Conservation (phyloP, 2,329 filamentous ascomycete genomes). For the Diaporthe sp. region DNA sequence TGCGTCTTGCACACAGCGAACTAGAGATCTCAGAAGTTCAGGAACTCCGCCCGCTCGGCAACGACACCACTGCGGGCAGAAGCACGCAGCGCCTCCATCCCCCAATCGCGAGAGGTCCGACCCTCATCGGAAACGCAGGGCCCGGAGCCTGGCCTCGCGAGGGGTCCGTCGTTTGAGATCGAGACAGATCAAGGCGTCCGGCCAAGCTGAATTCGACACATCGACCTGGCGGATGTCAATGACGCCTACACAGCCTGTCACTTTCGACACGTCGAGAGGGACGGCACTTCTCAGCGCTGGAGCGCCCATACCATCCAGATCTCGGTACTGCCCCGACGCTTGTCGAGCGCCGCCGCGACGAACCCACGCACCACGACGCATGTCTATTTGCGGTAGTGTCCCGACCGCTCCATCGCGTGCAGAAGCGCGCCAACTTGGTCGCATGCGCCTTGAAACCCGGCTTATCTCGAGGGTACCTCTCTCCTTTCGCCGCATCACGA, state of each 20-base stretch:
- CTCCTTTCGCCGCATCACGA: neutral
- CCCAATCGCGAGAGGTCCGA: neutral
- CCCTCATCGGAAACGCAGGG: neutral
- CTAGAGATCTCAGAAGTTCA: neutral
- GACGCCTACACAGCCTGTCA: slow-evolving; percentile 9
- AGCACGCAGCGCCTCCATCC: neutral
- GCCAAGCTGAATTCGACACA: neutral
- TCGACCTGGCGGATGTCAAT: neutral
- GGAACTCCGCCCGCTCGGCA: neutral
- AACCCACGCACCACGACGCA: slow-evolving; percentile 12
- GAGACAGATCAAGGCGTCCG: neutral
- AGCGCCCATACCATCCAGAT: neutral
- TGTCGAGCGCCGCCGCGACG: neutral
- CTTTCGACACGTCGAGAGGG: neutral
- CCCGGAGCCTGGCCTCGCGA: neutral
- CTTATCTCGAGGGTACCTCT: neutral
- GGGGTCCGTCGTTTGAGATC: neutral
- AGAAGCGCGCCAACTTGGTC: slow-evolving; percentile 11
- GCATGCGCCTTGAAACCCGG: neutral
- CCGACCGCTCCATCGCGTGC: neutral
- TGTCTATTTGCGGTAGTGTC: neutral
- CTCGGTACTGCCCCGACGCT: neutral
- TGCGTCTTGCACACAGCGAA: neutral
- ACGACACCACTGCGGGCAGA: neutral
- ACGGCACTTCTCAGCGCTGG: neutral